Conservation (phyloP, 108 stramenopile species). For the Nitzschia sp. region DNA sequence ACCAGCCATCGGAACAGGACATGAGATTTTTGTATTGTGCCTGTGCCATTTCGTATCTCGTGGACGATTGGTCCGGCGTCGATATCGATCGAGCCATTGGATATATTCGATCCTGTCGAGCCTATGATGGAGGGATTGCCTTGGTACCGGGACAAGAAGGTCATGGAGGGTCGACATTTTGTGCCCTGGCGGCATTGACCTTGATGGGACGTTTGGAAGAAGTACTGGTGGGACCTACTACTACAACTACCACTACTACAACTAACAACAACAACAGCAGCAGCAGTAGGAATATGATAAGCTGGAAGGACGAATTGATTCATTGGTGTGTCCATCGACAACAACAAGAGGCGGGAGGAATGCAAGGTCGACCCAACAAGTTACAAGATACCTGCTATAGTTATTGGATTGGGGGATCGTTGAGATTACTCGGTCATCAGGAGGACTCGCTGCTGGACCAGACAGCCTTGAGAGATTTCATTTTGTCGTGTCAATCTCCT, state of each 20-base stretch:
- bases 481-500: conserved; percentile 60
- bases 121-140: conserved; percentile 74
- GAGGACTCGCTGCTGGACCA: conserved; percentile 47
- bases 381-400: conserved; percentile 87
- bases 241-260: too few species aligned
- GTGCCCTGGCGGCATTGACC: conserved; percentile 68
- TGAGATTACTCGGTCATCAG: conserved; percentile 52
- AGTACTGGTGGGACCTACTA: background rate
- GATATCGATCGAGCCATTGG: conserved; percentile 31
- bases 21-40: conserved; percentile 91
- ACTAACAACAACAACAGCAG: too few species aligned
- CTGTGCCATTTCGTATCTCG: conserved; percentile 61
- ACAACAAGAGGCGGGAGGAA: conserved; percentile 54
- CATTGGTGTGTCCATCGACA: conserved; percentile 76
- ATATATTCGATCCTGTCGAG: conserved; percentile 53
- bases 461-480: conserved; percentile 46
- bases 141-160: conserved; percentile 71
- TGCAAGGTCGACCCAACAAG: conserved; percentile 91
- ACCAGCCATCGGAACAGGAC: conserved; percentile 70
- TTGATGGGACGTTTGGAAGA: conserved; percentile 60
- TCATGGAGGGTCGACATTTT: conserved; percentile 89
- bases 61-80: conserved; percentile 47
- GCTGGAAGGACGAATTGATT: conserved; percentile 63
- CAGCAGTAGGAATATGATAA: too few species aligned
- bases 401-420: conserved; percentile 92